Evolutionary conservation across 2,329 filamentous ascomycete genomes (phyloP), one percentile per base, ranked within the genome.

Genomic region (Arthrobotrys sinensis): DNA sequence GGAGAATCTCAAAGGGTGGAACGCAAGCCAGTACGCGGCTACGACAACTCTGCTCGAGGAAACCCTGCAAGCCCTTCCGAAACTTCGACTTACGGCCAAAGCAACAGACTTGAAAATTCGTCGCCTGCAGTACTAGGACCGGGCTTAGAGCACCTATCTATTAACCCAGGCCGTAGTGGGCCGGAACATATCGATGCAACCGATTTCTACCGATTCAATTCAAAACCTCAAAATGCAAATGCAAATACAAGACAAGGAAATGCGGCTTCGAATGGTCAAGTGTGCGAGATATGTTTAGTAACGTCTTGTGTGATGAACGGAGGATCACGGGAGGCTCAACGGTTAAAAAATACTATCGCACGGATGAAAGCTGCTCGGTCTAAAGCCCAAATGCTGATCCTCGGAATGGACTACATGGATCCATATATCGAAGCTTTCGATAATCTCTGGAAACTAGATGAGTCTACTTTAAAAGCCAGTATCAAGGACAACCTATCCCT

Each of bases 111-210:
- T 12, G 72, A 77, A 38, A 65, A 71, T 38, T 50, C 73, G 10
- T 60, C 45, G 5, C 53, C n/a, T 14, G 8, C 5, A n/a, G 16
- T 28, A 1, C 36, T 52, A 8, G 34, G 24, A 6, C n/a, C n/a
- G n/a, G n/a, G n/a, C n/a, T 19, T 65, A 16, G 75, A 78, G 19
- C 46, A 62, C 45, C 28, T 72, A 0, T 67, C 75, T 3, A 12
- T 78, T 19, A 50, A 68, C 16, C 21, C 24, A 12, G 32, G 45
- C 21, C 19, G 28, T 16, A 7, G n/a, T 10, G 48, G 60, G n/a
- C 75, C 66, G 10, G 75, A 78, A 16, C 67, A 78, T 50, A 34
- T 78, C 24, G 75, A 78, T 19, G 75, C 75, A n/a, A 21, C 67
- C 36, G 75, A 78, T 48, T 78, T 63, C 43, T 68, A 78, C 45